Evolutionary conservation across 2,329 filamentous ascomycete genomes (phyloP), one percentile per base, ranked within the genome.

Genomic region (Alternaria hordeiaustralica): DNA sequence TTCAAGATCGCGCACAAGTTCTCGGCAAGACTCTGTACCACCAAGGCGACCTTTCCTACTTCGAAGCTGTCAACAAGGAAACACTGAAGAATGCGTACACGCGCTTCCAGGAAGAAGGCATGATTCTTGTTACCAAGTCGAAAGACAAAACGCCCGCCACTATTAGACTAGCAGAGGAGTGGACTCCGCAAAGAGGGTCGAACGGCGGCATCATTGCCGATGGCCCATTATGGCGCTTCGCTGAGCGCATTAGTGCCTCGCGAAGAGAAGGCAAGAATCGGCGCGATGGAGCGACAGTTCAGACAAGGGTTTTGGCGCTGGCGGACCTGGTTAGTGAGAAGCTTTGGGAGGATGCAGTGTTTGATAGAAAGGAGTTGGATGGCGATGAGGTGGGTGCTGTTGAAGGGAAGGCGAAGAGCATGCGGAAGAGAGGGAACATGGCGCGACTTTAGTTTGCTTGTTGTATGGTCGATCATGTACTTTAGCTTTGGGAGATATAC

Each of bases 61-160:
- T 97, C 71, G 96, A 99, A 82, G 94, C 96, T 3, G 95, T 99
- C 68, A 99, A 99, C 84, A 97, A 97, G 74, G 95, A 99, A 80
- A 97, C 94, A 0, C 87, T 99, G 60, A 97, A 96, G 76, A 99
- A 99, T 79, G 91, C 94, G 0, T 97, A 95, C 80, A 86, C 88
- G 41, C 89, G 93, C 15, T 97, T 97, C 74, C 90, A 94, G 71
- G 93, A 97, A 75, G 95, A 98, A 73, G 92, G 94, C 9, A 96
- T 98, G 67, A 86, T 98, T 60, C 83, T 92, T 47, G 87, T 94
- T 0, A 69, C 91, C 28, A 92, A 92, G 72, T 82, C 66, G 1
- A 90, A 89, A 71, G 90, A 91, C 65, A 90, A 90, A 68, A 80
- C 85, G 2, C 86, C 86, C 4, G 83, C 88, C 0, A 86, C 87